Base-by-base conservation (phyloP, 1,284 basidiomycete genomes). In the Kwoniella shivajii region DNA sequence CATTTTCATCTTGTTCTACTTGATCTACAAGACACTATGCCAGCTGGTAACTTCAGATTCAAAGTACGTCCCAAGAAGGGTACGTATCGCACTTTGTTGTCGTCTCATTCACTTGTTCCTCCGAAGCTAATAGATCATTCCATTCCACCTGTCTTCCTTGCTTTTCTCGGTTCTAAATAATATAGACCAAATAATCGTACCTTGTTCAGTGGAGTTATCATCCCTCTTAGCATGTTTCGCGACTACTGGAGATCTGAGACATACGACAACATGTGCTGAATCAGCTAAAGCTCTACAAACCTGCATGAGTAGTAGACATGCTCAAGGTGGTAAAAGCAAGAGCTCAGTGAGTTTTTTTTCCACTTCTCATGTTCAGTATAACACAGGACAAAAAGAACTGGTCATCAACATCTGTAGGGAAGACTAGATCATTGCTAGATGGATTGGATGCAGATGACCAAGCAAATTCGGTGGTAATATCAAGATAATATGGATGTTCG, bases 221-320 rank as follows among this genome's bases (percentile, higher is more conserved):
- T 80, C 85, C 50, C 89, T 97, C 86, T 84, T 97, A 36, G 86
- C 87, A 44, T 97, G 93, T 79, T 95, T 91, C 90, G 90, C 92
- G n/a, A 86, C 88, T 16, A 84, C 85, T 3, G 81, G 82, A 30
- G 92, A 96, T 75, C 63, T 89, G 30, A 82, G 84, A 65, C 86
- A 85, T 22, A 79, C 81, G 10, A 66, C 68, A 11, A 80, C 81
- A 1, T 97, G 93, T 75, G 82, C 84, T 56, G 81, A 84, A 14
- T 79, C 84, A 16, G 87, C 92, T 0, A 80, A 86, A 63, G 78
- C 80, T 22, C 78, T 96, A 57, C 89, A 88, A 69, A 82, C 85
- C 31, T 97, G 93, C 81, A 95, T 97, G 92, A 61, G 60, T 26
- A 63, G 30, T 3, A 55, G 57, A 29, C 55, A 60, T 42, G 51